Conservation (phyloP, 2,329 filamentous ascomycete species). For the Talaromyces piceae region DNA sequence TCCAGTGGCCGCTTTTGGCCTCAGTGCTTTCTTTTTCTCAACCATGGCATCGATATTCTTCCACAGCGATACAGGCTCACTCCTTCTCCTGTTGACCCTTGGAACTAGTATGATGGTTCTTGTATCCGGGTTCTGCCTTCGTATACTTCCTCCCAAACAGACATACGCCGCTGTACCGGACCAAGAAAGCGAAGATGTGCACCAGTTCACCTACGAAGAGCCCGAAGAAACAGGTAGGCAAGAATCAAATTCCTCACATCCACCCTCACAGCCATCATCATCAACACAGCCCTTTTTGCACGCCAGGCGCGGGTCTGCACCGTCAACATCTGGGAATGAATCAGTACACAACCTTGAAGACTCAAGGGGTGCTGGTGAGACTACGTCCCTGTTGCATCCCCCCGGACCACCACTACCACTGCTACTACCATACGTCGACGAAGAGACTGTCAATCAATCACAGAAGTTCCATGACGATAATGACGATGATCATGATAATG, state of each 20-base stretch:
- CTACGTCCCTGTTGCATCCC: constrained; percentile 70
- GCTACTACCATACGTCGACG: constrained; percentile 45
- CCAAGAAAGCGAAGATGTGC: constrained; percentile 19
- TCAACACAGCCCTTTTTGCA: constrained; percentile 20
- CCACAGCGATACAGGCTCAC: constrained; percentile 72
- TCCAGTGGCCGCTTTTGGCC: constrained; percentile 81
- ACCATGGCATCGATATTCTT: constrained; percentile 68
- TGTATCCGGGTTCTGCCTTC: constrained; percentile 75
- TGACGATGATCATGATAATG: constrained; percentile 42
- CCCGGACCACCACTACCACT: constrained; percentile 44
- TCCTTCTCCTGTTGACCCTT: constrained; percentile 70
- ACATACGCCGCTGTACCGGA: constrained; percentile 37
- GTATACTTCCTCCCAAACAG: constrained; percentile 56
- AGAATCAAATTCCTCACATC: constrained; percentile 23
- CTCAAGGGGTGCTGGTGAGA: constrained; percentile 56
- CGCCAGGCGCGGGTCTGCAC: constrained; percentile 2
- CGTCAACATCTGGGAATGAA: constrained; percentile 11
- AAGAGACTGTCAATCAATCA: constrained; percentile 27
- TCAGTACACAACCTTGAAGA: constrained; percentile 5
- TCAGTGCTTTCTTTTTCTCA: constrained; percentile 96
- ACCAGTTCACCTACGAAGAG: constrained; percentile 13
- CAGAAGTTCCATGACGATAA: constrained; percentile 42
- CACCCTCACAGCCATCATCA: constrained; percentile 22
- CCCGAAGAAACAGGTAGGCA: constrained; percentile 32
- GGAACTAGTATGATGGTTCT: constrained; percentile 73